Evolutionary conservation across 768 basidiomycete genomes (phyloP).

Genomic region (Lanmaoa pseudosensibilis): DNA sequence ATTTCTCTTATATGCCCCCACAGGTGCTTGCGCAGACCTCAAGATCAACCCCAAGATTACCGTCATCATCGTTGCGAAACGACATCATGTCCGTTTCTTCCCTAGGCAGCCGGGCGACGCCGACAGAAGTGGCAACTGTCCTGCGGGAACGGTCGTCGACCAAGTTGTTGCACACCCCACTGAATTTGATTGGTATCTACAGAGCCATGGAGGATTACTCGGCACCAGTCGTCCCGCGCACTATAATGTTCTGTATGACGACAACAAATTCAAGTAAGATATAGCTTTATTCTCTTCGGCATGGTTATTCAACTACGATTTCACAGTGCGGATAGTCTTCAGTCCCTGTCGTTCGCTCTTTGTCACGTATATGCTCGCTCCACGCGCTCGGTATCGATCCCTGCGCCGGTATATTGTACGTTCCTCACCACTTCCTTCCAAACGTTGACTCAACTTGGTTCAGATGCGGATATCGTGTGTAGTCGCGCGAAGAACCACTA

Average conservation of each 20-base stretch:
- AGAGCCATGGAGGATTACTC: slow-evolving; percentile 73
- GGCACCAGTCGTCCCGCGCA: slow-evolving; percentile 74
- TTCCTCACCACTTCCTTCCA: not conserved
- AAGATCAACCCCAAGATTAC: slow-evolving; percentile 68
- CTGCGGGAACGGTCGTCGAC: slow-evolving; percentile 79
- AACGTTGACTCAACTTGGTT: not conserved
- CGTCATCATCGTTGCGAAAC: slow-evolving; percentile 75
- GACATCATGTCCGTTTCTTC: slow-evolving; percentile 52
- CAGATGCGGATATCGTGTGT: slow-evolving; percentile 78
- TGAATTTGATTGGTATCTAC: slow-evolving; percentile 78
- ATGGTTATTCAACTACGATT: slow-evolving; percentile 9
- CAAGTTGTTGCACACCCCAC: slow-evolving; percentile 65
- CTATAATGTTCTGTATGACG: slow-evolving; percentile 45
- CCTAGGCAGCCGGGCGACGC: slow-evolving; percentile 43
- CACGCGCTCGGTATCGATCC: slow-evolving; percentile 79
- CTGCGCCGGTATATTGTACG: slow-evolving; percentile 80
- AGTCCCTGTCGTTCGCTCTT: slow-evolving; percentile 69
- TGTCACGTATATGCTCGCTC: slow-evolving; percentile 82
- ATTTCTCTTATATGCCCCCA: not conserved
- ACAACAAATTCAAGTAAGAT: slow-evolving; percentile 59
- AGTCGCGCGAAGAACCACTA: slow-evolving; percentile 81
- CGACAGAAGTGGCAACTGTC: slow-evolving; percentile 71
- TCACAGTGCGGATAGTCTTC: slow-evolving; percentile 62
- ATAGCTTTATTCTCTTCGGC: not conserved
- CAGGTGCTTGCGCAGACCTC: slow-evolving; percentile 63